Evolutionary conservation across 2,329 filamentous ascomycete genomes (phyloP), one percentile per base, ranked within the genome.

Genomic region (Xylariaceae sp.): DNA sequence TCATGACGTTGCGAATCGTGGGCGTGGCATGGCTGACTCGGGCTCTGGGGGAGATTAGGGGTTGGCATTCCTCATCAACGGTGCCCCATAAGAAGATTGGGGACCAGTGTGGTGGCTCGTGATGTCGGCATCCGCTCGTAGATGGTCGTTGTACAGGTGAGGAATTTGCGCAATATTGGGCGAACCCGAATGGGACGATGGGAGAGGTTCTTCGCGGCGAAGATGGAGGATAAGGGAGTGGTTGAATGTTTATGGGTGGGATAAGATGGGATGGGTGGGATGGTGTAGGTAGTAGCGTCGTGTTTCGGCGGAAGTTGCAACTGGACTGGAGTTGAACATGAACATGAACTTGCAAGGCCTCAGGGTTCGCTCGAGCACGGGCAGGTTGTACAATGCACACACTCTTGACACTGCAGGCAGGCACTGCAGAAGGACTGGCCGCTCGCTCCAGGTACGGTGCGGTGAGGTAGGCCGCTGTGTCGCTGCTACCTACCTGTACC

Each of bases 31-130:
- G 41, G 48, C 40, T 51, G 44, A 50, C 48, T 53, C 46, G 49
- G 43, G 47, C 40, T 45, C 44, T 42, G 38, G 47, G 51, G 38
- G 38, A 48, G 47, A 45, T 54, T 53, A 50, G 49, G 50, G 50
- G 55, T 54, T 56, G 52, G 53, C 57, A 60, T 60, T 53, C 57
- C 57, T 59, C 54, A 52, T 58, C 55, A 54, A 53, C 48, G 52
- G 48, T 40, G 52, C 49, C 50, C 53, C 54, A 47, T 46, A 53
- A 50, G 42, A 51, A 45, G 44, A 48, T 52, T 52, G 55, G 50
- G 47, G 53, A 51, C 52, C 50, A 43, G 49, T 51, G 42, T 53
- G 51, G 44, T 49, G 48, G 49, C 55, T 58, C 55, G 54, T 58
- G 44, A 50, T 47, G 45, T 54, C 56, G 52, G 55, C 56, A 59